Conservation (phyloP, 768 basidiomycete genomes). For the Macrolepiota albuminosa region DNA sequence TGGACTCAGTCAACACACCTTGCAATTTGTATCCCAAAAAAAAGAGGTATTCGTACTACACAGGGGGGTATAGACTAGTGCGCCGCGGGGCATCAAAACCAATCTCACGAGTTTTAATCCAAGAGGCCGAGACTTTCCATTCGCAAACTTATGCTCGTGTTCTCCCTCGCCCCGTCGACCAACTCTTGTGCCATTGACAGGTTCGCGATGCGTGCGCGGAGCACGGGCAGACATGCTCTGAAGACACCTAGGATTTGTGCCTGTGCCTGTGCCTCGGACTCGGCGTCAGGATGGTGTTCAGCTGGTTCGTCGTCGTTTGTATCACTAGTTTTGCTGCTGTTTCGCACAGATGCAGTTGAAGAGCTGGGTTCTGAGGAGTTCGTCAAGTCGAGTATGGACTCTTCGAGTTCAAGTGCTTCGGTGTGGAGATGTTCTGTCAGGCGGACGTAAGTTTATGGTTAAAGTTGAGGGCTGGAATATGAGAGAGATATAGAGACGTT, state of each 20-base stretch:
- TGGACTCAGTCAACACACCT: no score
- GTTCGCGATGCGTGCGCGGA: slow-evolving; percentile 42
- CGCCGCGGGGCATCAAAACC: neutral
- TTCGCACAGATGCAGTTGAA: neutral
- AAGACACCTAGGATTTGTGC: slow-evolving; percentile 39
- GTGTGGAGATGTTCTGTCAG: slow-evolving; percentile 20
- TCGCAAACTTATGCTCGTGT: slow-evolving; percentile 38
- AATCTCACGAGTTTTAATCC: neutral
- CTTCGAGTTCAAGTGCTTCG: slow-evolving; percentile 20
- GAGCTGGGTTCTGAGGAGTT: neutral
- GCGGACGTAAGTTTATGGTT: neutral
- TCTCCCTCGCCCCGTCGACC: slow-evolving; percentile 46
- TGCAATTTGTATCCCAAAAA: neutral
- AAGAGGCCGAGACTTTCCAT: slow-evolving; percentile 43
- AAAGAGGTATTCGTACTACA: neutral
- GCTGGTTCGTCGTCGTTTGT: neutral
- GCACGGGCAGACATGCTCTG: slow-evolving; percentile 41
- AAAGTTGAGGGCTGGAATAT: neutral
- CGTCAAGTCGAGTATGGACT: slow-evolving; percentile 21
- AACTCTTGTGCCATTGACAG: slow-evolving; percentile 44
- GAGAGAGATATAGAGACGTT: neutral
- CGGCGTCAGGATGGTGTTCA: neutral
- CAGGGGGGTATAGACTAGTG: neutral
- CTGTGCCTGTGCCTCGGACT: slow-evolving; percentile 28
- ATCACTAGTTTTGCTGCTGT: no score